phyloP scores from a whole-genome alignment of 2,329 filamentous ascomycete species.

The Bipolaris victoriae region DNA sequence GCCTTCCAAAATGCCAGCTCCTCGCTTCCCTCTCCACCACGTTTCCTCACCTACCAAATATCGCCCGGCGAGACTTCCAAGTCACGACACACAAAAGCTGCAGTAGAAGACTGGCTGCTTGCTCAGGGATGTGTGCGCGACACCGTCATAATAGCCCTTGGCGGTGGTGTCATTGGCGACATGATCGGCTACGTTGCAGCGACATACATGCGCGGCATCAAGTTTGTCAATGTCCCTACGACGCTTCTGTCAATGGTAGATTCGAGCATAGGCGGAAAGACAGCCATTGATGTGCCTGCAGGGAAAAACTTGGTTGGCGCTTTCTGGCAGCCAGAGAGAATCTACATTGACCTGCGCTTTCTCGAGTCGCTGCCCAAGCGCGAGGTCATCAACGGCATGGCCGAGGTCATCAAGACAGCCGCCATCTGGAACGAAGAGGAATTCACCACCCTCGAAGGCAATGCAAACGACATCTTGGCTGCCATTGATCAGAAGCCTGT shows the following conservation, averaged over 20 bases:
- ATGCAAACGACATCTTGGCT: conserved; percentile 76
- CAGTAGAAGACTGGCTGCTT: conserved; percentile 98
- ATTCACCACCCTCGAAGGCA: conserved; percentile 82
- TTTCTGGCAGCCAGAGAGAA: conserved; percentile 93
- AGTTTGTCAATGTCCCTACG: conserved; percentile 95
- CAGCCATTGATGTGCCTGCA: conserved; percentile 92
- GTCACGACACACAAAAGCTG: conserved; percentile 88
- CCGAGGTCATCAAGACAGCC: conserved; percentile 96
- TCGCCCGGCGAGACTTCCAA: conserved; percentile 94
- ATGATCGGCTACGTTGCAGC: conserved; percentile 97
- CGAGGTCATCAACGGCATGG: conserved; percentile 99
- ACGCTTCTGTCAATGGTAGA: conserved; percentile 97
- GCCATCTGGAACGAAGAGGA: conserved; percentile 93
- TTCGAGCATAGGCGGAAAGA: conserved; percentile 97
- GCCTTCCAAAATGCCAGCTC: conserved; percentile 70
- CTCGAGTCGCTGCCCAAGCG: conserved; percentile 86
- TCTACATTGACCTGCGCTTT: conserved; percentile 93
- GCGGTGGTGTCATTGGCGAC: conserved; percentile 96
- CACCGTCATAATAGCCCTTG: conserved; percentile 91
- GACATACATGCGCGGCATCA: conserved; percentile 97
- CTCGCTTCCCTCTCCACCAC: conserved; percentile 56
- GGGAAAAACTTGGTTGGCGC: conserved; percentile 96
- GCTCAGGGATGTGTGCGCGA: conserved; percentile 90
- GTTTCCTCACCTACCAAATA: conserved; percentile 87
- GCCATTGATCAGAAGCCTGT: conserved; percentile 69